These are phyloP conservation scores for Crithidia sp. DNA, from an alignment of 208 protist species.

Conservation along the genomic window DNA sequence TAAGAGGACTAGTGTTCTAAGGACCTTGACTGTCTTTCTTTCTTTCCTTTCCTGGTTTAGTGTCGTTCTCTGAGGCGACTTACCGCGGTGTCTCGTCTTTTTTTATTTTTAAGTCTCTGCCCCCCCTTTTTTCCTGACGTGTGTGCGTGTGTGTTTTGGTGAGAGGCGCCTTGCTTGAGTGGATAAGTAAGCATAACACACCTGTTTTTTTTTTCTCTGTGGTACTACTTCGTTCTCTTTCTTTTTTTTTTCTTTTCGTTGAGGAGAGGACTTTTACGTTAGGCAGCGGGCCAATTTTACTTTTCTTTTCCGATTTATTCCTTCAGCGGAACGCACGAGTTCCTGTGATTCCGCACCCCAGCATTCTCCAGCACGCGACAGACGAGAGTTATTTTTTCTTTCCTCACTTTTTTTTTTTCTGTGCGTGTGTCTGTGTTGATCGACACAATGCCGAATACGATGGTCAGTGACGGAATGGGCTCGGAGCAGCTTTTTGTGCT, in stretches of 20 bases:
- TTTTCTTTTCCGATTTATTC: not conserved
- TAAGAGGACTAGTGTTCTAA: no score
- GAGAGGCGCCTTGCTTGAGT: no score
- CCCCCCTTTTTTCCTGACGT: no score
- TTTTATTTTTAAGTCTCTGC: no score
- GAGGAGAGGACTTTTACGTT: not conserved
- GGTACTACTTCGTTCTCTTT: not conserved
- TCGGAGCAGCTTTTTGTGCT: slow-evolving; percentile 19
- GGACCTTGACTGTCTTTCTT: no score
- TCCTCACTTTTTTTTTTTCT: not conserved
- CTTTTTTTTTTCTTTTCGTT: slow-evolving; percentile 10
- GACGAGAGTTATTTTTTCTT: not conserved
- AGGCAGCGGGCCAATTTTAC: not conserved
- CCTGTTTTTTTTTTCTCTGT: not conserved
- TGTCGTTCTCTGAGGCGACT: no score
- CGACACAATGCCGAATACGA: not conserved
- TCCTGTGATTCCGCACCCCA: no score
- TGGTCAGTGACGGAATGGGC: not conserved
- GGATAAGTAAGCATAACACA: no score
- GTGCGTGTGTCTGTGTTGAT: slow-evolving; percentile 4
- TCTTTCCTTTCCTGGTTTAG: no score
- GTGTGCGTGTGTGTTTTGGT: not conserved
- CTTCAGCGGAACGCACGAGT: no score
- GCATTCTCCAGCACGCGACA: no score
- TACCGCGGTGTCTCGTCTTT: no score